Evolutionary conservation across 2,329 filamentous ascomycete species (phyloP).

Genomic region (Dothiorella sarmentorum): DNA sequence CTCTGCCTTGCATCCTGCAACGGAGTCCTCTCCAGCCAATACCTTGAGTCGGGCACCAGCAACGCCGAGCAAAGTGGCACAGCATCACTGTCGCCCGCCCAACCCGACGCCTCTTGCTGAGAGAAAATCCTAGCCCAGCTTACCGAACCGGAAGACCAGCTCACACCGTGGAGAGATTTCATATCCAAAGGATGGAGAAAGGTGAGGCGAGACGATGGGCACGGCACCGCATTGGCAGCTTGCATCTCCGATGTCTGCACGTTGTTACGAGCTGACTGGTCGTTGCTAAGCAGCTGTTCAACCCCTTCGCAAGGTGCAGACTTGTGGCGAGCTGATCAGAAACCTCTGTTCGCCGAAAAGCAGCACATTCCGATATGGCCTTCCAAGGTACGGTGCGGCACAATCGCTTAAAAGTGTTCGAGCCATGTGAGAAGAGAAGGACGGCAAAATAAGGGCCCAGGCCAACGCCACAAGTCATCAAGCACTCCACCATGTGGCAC

Average conservation of each 20-base stretch:
- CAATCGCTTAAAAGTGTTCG: background rate
- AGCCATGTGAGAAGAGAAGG: background rate
- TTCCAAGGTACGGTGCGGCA: too few species aligned
- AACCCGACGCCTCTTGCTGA: background rate
- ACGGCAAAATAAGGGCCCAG: background rate
- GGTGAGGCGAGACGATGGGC: too few species aligned
- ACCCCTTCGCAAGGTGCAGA: background rate
- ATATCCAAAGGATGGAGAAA: too few species aligned
- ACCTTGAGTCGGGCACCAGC: background rate
- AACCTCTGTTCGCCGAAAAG: too few species aligned
- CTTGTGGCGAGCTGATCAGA: background rate
- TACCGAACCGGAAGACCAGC: background rate
- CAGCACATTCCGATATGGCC: too few species aligned
- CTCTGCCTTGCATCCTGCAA: background rate
- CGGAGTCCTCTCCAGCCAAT: background rate
- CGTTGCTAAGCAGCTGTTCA: background rate
- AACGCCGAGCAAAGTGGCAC: background rate
- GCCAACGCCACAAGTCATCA: background rate
- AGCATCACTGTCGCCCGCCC: background rate
- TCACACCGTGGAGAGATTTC: too few species aligned
- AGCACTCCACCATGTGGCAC: background rate
- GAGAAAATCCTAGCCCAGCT: background rate
- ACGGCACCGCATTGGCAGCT: too few species aligned
- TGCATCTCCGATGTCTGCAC: background rate
- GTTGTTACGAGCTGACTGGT: background rate